These are phyloP conservation scores for Marvania coccoides DNA, from an alignment of 139 green algal species.

Conservation along the genomic window DNA sequence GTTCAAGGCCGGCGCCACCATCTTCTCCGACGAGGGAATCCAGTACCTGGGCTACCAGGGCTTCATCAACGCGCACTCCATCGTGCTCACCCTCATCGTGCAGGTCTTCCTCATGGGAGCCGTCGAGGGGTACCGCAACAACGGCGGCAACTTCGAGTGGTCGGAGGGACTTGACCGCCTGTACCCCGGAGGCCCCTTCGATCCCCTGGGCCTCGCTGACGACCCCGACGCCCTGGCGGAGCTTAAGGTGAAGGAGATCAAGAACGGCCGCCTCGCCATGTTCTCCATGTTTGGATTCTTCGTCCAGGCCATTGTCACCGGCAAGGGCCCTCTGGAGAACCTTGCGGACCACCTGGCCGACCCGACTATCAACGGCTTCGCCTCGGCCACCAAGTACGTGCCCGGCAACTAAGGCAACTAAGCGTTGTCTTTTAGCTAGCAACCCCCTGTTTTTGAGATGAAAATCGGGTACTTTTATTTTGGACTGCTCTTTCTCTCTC, in stretches of 20 bases:
- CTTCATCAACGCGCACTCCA: slow-evolving; percentile 73
- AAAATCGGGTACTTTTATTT: background rate
- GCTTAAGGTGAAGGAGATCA: slow-evolving; percentile 86
- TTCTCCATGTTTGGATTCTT: slow-evolving; percentile 86
- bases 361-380: slow-evolving; percentile 57
- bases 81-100: slow-evolving; percentile 60
- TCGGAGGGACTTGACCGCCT: slow-evolving; percentile 68
- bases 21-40: slow-evolving; percentile 46
- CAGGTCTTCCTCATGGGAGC: slow-evolving; percentile 79
- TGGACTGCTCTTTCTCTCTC: background rate
- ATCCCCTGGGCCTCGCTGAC: slow-evolving; percentile 92
- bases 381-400: slow-evolving; percentile 51
- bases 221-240: slow-evolving; percentile 88
- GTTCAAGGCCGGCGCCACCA: slow-evolving; percentile 66
- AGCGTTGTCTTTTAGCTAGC: too few species aligned
- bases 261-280: slow-evolving; percentile 84
- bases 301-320: slow-evolving; percentile 52
- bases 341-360: slow-evolving; percentile 70
- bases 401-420: slow-evolving; percentile 16
- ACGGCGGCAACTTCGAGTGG: slow-evolving; percentile 54
- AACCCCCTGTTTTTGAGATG: background rate
- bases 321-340: slow-evolving; percentile 60
- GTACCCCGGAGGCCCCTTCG: slow-evolving; percentile 62
- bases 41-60: slow-evolving; percentile 66
- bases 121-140: slow-evolving; percentile 79